Conservation (phyloP, 768 basidiomycete species). For the Pleurotus djamor region DNA sequence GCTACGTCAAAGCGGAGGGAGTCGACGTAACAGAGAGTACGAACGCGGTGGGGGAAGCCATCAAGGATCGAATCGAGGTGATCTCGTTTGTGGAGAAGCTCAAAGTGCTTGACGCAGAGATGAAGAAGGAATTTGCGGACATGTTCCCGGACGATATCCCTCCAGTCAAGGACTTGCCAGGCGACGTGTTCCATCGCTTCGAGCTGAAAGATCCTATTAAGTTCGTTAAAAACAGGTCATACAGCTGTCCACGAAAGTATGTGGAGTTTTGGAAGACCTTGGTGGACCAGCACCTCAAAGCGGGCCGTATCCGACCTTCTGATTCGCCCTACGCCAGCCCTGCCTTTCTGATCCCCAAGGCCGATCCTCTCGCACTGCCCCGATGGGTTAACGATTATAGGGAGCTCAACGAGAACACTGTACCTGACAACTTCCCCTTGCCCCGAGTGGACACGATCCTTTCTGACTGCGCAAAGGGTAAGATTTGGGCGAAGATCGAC, state of each 20-base stretch:
- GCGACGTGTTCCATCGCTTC: slow-evolving; percentile 15
- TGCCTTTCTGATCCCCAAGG: slow-evolving; percentile 27
- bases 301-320: slow-evolving; percentile 22
- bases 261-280: slow-evolving; percentile 21
- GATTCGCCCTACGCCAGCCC: slow-evolving; percentile 23
- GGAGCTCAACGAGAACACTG: slow-evolving; percentile 17
- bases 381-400: slow-evolving; percentile 26
- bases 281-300: slow-evolving; percentile 24
- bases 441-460: slow-evolving; percentile 26
- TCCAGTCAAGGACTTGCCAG: slow-evolving; percentile 16
- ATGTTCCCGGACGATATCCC: slow-evolving; percentile 11
- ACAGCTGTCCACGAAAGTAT: slow-evolving; percentile 28
- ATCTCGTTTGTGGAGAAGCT: background rate
- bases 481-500: slow-evolving; percentile 20
- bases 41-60: background rate
- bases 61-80: background rate
- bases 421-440: slow-evolving; percentile 17
- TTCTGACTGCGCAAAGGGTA: slow-evolving; percentile 29
- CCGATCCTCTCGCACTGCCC: slow-evolving; percentile 18
- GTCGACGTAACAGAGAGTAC: background rate
- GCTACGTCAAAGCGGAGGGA: background rate
- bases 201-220: slow-evolving; percentile 16
- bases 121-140: background rate
- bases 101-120: background rate
- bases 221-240: slow-evolving; percentile 12